Base-by-base conservation (phyloP, 139 green algal species). In the Penium margaritaceum region DNA sequence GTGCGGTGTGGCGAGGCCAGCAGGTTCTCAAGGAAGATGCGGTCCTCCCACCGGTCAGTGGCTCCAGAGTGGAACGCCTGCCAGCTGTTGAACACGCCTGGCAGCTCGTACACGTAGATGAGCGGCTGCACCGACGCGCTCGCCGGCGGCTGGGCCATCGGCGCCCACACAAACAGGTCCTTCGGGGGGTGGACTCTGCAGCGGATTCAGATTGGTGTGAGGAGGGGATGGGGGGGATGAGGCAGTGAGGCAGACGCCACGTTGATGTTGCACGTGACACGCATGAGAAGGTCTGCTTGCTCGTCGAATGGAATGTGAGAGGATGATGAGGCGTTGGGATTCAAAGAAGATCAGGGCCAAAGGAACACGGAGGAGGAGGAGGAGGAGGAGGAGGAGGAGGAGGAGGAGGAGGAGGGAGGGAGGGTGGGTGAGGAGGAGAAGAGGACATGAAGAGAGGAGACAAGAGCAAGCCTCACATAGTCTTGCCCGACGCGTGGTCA, bases 1-100 rank as follows among this genome's bases (percentile, higher is more conserved):
- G 87, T 90, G 5, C 87, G 73, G 79, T 88, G 81, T 0, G 62
- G 64, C 64, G 76, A 85, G 15, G 79, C 60, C 74, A 91, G 79
- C 36, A 92, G 67, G 34, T 68, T 65, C 76, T 92, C 67, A 2
- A 76, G 19, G 5, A 78, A 78, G 17, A 76, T 24, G n/a, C 27
- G 3, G 53, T 33, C 5, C 33, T 75, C 53, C 6, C 3, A 3
- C 67, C 29, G 24, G 66, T 68, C 24, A 5, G 6, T 5, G 17
- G 17, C 5, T 34, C 19, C 21, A 34, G n/a, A 32, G 19, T 43
- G 34, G 7, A 61, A 17, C 27, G 43, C 32, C 14, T 35, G 33
- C 53, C 53, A 73, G 36, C 41, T 70, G 30, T 21, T 74, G 3
- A 76, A 35, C 5, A 35, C 33, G 5, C 61, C 61, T 14, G 70